Evolutionary conservation across 2,329 filamentous ascomycete genomes (phyloP).

Genomic region (Penicillium sp.): DNA sequence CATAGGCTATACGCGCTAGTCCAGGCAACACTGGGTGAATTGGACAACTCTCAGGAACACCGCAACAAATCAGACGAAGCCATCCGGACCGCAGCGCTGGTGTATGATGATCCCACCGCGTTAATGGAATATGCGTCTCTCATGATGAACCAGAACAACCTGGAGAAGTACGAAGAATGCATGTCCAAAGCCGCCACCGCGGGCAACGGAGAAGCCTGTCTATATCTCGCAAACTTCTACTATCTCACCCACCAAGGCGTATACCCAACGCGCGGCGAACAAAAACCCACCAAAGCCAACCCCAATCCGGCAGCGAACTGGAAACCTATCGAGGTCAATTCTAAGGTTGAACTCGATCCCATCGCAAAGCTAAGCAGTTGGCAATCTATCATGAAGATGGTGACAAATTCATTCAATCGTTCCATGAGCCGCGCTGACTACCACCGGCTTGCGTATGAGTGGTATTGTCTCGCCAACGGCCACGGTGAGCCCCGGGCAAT

Average conservation of each 20-base stretch:
- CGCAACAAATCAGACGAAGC: slow-evolving; percentile 20
- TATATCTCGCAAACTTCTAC: slow-evolving; percentile 40
- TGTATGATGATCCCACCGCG: slow-evolving; percentile 33
- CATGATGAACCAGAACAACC: slow-evolving; percentile 23
- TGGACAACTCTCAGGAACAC: background rate
- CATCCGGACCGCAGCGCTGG: slow-evolving; percentile 25
- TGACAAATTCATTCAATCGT: slow-evolving; percentile 11
- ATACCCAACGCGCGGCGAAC: slow-evolving; percentile 20
- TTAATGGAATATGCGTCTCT: slow-evolving; percentile 27
- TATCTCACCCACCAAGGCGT: slow-evolving; percentile 30
- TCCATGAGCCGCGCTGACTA: slow-evolving; percentile 24
- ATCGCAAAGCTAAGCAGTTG: background rate
- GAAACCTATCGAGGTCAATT: background rate
- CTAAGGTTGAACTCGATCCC: background rate
- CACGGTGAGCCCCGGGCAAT: slow-evolving; percentile 22
- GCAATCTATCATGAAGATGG: background rate
- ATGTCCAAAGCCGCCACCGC: slow-evolving; percentile 35
- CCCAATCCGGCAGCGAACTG: background rate
- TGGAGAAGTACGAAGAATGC: slow-evolving; percentile 35
- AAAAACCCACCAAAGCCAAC: background rate
- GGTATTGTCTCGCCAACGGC: slow-evolving; percentile 32
- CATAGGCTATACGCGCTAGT: slow-evolving; percentile 28
- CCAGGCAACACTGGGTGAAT: slow-evolving; percentile 3
- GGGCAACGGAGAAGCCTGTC: slow-evolving; percentile 29
- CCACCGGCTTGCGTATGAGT: slow-evolving; percentile 31